Percentiles rank a stretch among this genome's conserved stretches.
These are phyloP conservation scores for Vigna radiata DNA, from an alignment of 306 rosid species.

Conservation along the genomic window DNA sequence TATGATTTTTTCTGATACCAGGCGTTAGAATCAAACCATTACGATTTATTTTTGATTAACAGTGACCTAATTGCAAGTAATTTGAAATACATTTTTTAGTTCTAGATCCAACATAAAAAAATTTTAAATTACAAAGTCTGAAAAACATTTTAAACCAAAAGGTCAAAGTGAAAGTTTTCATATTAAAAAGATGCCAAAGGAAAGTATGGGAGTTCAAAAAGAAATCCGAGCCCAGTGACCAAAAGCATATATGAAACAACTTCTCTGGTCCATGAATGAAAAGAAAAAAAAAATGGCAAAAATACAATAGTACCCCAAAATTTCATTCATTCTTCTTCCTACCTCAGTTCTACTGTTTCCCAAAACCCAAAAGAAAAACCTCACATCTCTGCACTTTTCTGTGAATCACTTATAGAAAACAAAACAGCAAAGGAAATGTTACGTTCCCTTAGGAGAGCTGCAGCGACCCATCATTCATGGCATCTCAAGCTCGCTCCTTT, in stretches of 20 bases:
- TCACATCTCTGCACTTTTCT: background rate
- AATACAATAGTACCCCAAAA: slow-evolving; percentile 38
- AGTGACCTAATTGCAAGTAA: too few relatives aligned
- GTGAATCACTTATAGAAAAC: background rate
- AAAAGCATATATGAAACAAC: background rate
- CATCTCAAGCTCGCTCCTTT: slow-evolving; percentile 37
- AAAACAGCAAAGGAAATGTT: slow-evolving; percentile 52
- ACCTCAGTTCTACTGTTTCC: background rate
- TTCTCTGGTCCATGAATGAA: background rate
- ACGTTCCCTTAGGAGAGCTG: slow-evolving; percentile 56
- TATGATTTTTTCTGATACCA: too few relatives aligned
- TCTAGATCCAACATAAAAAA: too few relatives aligned
- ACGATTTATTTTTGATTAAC: too few relatives aligned
- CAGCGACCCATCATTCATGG: slow-evolving; percentile 45
- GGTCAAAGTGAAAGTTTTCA: too few relatives aligned
- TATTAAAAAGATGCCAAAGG: too few relatives aligned
- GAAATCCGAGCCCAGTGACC: background rate
- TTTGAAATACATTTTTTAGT: too few relatives aligned
- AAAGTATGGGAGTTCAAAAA: too few relatives aligned
- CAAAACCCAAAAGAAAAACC: slow-evolving; percentile 53
- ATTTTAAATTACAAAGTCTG: too few relatives aligned
- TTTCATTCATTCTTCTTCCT: background rate
- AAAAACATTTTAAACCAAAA: too few relatives aligned
- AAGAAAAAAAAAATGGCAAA: background rate
- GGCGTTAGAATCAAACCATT: too few relatives aligned